phyloP scores from a whole-genome alignment of 129 eudicot species.

The Apium graveolens region DNA sequence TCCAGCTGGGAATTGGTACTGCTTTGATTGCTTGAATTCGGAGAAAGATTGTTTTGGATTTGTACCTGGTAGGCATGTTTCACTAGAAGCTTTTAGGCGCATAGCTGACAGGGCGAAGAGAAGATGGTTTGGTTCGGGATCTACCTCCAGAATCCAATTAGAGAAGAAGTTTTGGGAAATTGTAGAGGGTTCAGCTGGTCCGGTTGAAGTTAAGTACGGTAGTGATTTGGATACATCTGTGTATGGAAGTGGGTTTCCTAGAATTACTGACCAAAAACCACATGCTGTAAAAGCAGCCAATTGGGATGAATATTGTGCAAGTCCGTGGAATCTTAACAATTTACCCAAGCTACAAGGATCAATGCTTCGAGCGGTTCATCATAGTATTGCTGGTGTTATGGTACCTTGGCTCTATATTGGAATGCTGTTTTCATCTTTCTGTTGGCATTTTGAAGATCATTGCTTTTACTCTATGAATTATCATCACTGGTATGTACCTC shows the following conservation, averaged over 20 bases:
- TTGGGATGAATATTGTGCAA: conserved; percentile 74
- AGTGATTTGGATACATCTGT: conserved; percentile 95
- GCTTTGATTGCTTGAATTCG: conserved; percentile 86
- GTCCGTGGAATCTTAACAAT: conserved; percentile 98
- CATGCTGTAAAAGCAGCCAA: conserved; percentile 37
- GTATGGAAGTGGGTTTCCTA: conserved; percentile 95
- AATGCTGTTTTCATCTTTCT: conserved; percentile 96
- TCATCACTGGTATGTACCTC: conserved; percentile 85
- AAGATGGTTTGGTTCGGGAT: conserved; percentile 83
- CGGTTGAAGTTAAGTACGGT: conserved; percentile 95
- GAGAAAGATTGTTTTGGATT: conserved; percentile 94
- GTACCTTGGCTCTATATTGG: conserved; percentile 99
- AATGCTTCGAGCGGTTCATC: conserved; percentile 88
- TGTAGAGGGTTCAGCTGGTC: conserved; percentile 93
- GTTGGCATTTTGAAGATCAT: conserved; percentile 99
- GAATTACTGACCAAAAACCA: conserved; percentile 54
- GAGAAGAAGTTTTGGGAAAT: conserved; percentile 99
- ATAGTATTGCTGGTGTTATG: conserved; percentile 97
- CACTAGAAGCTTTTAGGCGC: conserved; percentile 84
- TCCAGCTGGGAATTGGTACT: conserved; percentile 97
- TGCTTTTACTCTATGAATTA: conserved; percentile 98
- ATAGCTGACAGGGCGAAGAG: conserved; percentile 83
- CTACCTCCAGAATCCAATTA: conserved; percentile 59
- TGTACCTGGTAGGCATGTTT: conserved; percentile 73
- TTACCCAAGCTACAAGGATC: conserved; percentile 94